Evolutionary conservation across 768 basidiomycete genomes (phyloP).

Genomic region (Leccinum longicurvipes): DNA sequence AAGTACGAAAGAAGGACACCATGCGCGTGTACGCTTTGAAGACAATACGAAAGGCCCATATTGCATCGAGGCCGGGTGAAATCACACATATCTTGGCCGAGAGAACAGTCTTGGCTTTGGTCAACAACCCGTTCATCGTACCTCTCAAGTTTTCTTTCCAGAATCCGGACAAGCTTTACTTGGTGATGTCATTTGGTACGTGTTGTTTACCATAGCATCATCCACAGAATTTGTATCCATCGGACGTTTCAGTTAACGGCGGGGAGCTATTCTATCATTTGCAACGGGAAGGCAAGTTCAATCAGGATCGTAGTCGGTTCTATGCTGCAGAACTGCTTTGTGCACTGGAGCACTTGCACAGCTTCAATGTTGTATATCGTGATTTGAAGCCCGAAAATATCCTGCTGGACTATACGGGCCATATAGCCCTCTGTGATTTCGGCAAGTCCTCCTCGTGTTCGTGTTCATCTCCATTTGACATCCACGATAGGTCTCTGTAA

Average conservation of each 20-base stretch:
- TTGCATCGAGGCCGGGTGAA: slow-evolving; percentile 92
- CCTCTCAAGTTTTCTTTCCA: slow-evolving; percentile 99
- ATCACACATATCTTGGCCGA: slow-evolving; percentile 98
- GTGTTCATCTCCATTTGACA: slow-evolving; percentile 2
- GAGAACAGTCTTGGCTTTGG: slow-evolving; percentile 92
- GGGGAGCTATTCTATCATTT: slow-evolving; percentile 98
- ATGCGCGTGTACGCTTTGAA: slow-evolving; percentile 97
- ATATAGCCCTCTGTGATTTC: slow-evolving; percentile 97
- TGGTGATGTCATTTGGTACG: slow-evolving; percentile 94
- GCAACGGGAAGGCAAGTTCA: slow-evolving; percentile 95
- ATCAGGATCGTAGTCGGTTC: slow-evolving; percentile 89
- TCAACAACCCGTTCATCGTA: slow-evolving; percentile 98
- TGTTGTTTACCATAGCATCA: neutral
- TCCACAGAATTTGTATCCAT: slow-evolving; percentile 1
- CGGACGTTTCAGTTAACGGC: slow-evolving; percentile 71
- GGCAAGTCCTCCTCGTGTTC: slow-evolving; percentile 39
- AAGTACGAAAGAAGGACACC: slow-evolving; percentile 98
- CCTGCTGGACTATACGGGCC: slow-evolving; percentile 93
- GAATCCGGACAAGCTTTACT: slow-evolving; percentile 93
- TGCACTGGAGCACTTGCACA: slow-evolving; percentile 92
- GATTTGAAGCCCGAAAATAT: slow-evolving; percentile 99
- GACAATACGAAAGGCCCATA: slow-evolving; percentile 97
- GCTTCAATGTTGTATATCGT: slow-evolving; percentile 98
- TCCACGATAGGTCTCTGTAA: slow-evolving; percentile 69
- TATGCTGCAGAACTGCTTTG: slow-evolving; percentile 97